Evolutionary conservation across 805 yeast species (phyloP).

Genomic region (Wickerhamiella kurtzmanii): DNA sequence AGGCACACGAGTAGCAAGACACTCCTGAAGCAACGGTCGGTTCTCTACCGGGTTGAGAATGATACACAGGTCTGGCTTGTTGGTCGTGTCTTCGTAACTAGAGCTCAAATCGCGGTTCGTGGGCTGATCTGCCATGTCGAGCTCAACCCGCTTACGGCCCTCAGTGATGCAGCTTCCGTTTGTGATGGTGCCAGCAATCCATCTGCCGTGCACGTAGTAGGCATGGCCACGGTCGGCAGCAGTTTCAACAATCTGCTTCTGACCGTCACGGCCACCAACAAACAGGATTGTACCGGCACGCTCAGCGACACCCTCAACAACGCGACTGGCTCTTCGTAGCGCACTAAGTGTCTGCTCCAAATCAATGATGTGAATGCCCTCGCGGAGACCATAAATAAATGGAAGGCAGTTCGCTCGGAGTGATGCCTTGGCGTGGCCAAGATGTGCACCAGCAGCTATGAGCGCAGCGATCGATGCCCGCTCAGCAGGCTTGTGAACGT

Average conservation of each 20-base stretch:
- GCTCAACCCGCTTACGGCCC: conserved; percentile 48
- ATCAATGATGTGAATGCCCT: conserved; percentile 85
- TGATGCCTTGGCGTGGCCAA: conserved; percentile 76
- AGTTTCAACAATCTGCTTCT: conserved; percentile 54
- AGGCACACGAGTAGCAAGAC: conserved; percentile 70
- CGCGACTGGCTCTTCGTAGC: conserved; percentile 69
- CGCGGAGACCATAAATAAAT: conserved; percentile 73
- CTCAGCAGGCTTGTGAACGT: conserved; percentile 41
- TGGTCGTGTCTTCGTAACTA: conserved; percentile 35
- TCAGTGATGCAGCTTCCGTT: conserved; percentile 57
- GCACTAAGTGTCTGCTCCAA: conserved; percentile 66
- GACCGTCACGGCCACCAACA: conserved; percentile 75
- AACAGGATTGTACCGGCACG: conserved; percentile 76
- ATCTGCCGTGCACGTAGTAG: conserved; percentile 66
- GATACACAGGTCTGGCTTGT: conserved; percentile 82
- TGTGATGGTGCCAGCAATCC: conserved; percentile 93
- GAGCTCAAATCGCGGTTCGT: conserved; percentile 46
- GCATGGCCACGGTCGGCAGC: conserved; percentile 73
- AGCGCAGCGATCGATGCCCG: conserved; percentile 41
- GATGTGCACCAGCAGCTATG: conserved; percentile 85
- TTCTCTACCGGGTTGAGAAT: conserved; percentile 80
- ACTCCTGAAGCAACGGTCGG: conserved; percentile 67
- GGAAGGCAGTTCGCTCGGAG: conserved; percentile 68
- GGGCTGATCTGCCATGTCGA: conserved; percentile 57
- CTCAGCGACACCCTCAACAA: conserved; percentile 68